Evolutionary conservation across 257 asterid species (phyloP), one percentile per base, ranked within the genome.

Genomic region (Echium plantagineum): DNA sequence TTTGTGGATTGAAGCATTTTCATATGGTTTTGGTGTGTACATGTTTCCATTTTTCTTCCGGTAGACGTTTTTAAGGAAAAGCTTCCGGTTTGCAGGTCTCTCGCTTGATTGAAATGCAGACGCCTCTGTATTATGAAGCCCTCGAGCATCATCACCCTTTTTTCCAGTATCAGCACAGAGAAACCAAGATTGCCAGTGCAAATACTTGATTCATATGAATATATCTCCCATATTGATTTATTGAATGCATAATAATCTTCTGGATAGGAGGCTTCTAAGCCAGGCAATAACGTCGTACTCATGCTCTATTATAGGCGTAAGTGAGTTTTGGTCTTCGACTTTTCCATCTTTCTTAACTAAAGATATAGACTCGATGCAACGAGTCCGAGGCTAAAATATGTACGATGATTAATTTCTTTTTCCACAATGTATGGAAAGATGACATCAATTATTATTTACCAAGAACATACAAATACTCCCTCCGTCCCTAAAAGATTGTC

Each of bases 41-140:
- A 18, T 38, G 2, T 19, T 7, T 10, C 21, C 21, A 20, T 52
- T 7, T 6, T 20, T 17, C 10, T 52, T 28, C 7, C 32, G 26
- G 22, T 9, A 54, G 20, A 22, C 28, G 2, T 1, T 9, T 5
- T 55, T 56, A 12, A 52, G 31, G 60, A 61, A 58, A 1, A 21
- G 28, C 52, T 51, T 42, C 12, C 15, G 67, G 51, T 12, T 59
- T 72, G 80, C 86, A 86, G 97, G 93, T 81, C 59, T 90, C 97
- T 0, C 94, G 96, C 24, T 73, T 90, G 85, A 85, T 90, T 21
- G 97, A 90, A 78, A 90, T 90, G 97, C 97, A 87, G 70, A 73
- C 89, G 0, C 74, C 85, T 24, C 71, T 83, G 48, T 90, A 87
- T 78, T 80, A 82, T 48, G 94, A 90, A 68, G 94, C 87, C 1